phyloP scores from a whole-genome alignment of 1,284 basidiomycete genomes.

The Leccinum fallax region DNA sequence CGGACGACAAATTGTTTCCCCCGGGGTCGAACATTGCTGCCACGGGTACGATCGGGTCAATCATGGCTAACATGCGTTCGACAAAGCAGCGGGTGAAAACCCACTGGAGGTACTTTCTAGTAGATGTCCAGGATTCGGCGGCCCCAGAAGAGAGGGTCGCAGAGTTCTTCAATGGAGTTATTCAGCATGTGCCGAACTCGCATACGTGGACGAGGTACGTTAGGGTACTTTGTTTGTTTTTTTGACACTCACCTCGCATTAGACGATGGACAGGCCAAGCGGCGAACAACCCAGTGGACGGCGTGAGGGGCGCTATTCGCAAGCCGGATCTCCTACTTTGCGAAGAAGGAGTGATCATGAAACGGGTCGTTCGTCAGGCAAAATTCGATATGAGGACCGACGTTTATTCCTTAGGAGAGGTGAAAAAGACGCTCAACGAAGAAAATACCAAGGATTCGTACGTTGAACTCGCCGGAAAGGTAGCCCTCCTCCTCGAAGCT shows the following conservation, averaged over 20 bases:
- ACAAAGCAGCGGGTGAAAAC: not conserved
- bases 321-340: not conserved
- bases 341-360: not conserved
- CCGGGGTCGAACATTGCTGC: not conserved
- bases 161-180: not conserved
- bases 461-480: not conserved
- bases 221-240: not conserved
- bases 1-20: not conserved
- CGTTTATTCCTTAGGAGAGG: not conserved
- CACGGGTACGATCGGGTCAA: not conserved
- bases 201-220: not conserved
- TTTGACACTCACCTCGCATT: not conserved
- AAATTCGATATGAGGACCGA: not conserved
- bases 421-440: not conserved
- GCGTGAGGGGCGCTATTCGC: not conserved
- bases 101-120: not conserved
- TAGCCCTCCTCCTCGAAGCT: not conserved
- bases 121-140: not conserved
- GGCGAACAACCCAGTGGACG: not conserved
- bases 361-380: not conserved
- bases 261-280: not conserved
- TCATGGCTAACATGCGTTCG: not conserved
- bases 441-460: not conserved
- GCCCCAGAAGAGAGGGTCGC: not conserved
- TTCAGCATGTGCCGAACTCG: not conserved